Base-by-base conservation (phyloP, 2,329 filamentous ascomycete species). In the Trichoderma sp. region DNA sequence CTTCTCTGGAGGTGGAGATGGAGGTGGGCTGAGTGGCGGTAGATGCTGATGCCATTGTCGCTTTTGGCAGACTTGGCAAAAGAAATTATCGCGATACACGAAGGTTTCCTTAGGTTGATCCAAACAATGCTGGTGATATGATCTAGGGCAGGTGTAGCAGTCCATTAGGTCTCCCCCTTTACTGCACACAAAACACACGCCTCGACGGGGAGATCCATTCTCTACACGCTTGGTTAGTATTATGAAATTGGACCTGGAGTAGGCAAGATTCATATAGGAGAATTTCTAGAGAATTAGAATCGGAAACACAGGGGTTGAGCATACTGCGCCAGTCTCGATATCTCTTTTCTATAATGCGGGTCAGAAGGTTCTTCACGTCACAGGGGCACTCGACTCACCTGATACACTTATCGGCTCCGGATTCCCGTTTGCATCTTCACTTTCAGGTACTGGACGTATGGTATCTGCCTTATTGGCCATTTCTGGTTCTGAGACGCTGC, bases 21-120 rank as follows among this genome's bases (percentile, higher is more conserved):
- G 59, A 18, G 67, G 67, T 5, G 67, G 67, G 13, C 59, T 68
- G n/a, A 54, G 39, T 26, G 67, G 67, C 24, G 67, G 67, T 8
- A 54, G 51, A 21, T 68, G 59, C 59, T 64, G 51, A 26, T 68
- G 67, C 67, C 67, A 68, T 34, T 68, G 59, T 16, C 67, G 67
- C 6, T 55, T 61, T 24, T 64, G 18, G 37, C 67, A 68, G 0
- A 68, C 49, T 4, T n/a, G 26, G 26, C 67, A 68, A 28, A 59
- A 68, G 52, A 68, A 68, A 14, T 63, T 68, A 14, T 68, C 30
- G 8, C 32, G 32, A 30, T 64, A 30, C 5, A 21, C n/a, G 14
- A 58, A 51, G 1, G 26, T 24, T n/a, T 58, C 67, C 3, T 49
- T 1, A 4, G 67, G 67, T 3, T 30, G 37, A 5, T 61, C 59